Evolutionary conservation across 768 basidiomycete species (phyloP).

Genomic region (Pleurotus tuber-regium): DNA sequence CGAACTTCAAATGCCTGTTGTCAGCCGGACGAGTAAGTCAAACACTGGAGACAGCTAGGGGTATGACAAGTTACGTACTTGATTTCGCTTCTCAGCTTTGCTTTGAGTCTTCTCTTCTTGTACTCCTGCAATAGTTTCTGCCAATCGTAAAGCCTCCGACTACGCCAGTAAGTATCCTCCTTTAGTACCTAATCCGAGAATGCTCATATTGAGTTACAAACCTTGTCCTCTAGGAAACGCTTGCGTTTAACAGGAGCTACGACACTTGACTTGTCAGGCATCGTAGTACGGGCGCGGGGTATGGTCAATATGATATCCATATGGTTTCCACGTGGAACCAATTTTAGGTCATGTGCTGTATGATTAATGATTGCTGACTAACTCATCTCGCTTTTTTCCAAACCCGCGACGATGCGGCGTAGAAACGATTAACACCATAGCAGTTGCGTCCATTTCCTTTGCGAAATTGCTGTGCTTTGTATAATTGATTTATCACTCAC

Average conservation of each 20-base stretch:
- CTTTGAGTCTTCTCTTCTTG: constrained; percentile 43
- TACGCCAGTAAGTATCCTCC: background rate
- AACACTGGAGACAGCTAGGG: too few species aligned
- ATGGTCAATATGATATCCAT: too few species aligned
- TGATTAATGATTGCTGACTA: too few species aligned
- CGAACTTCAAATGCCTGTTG: constrained; percentile 15
- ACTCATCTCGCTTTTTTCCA: too few species aligned
- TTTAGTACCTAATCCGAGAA: background rate
- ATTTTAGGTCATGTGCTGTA: too few species aligned
- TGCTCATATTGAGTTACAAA: background rate
- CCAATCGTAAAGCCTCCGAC: constrained; percentile 43
- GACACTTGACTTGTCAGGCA: background rate
- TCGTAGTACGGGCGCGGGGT: too few species aligned
- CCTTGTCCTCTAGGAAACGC: background rate
- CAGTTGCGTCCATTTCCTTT: too few species aligned
- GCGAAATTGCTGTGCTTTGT: too few species aligned
- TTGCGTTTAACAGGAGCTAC: background rate
- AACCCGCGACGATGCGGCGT: too few species aligned
- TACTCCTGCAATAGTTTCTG: constrained; percentile 40
- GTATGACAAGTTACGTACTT: constrained; percentile 26
- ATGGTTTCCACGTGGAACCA: too few species aligned
- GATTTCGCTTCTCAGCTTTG: constrained; percentile 38
- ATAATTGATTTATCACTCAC: too few species aligned
- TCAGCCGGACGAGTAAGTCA: constrained; percentile 2
- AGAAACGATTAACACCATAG: too few species aligned